Evolutionary conservation across 2,329 filamentous ascomycete genomes (phyloP).

Genomic region (Ceratocystis lukuohia): DNA sequence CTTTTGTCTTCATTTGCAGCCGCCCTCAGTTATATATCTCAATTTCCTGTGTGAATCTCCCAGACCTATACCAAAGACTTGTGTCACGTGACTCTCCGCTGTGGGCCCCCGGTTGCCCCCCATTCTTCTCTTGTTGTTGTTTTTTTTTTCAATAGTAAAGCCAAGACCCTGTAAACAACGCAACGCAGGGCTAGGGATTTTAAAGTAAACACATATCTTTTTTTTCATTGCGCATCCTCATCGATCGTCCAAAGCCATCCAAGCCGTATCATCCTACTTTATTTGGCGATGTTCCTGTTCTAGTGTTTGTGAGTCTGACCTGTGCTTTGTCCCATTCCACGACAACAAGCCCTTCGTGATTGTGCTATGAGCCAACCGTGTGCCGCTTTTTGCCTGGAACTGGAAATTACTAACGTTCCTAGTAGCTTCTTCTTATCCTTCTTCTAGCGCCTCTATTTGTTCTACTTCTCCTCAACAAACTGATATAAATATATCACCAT

Average conservation of each 20-base stretch:
- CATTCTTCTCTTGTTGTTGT: slow-evolving; percentile 1
- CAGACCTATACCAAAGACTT: neutral
- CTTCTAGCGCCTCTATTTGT: too few species aligned
- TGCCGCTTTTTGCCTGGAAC: too few species aligned
- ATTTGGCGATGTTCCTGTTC: neutral
- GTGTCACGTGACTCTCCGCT: neutral
- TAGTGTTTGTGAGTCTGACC: slow-evolving; percentile 4
- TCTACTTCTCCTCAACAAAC: too few species aligned
- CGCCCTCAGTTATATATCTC: too few species aligned
- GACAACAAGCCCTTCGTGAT: neutral
- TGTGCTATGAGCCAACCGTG: neutral
- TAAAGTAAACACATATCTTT: slow-evolving; percentile 1
- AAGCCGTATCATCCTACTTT: neutral
- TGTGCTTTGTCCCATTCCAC: neutral
- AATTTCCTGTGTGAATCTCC: neutral
- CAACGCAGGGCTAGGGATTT: neutral
- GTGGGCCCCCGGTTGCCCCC: slow-evolving; percentile 1
- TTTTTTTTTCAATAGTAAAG: neutral
- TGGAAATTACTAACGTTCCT: neutral
- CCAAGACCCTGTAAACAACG: slow-evolving; percentile 1
- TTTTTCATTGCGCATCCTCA: neutral
- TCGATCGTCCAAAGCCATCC: neutral
- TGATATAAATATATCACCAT: too few species aligned
- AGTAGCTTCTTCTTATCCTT: neutral
- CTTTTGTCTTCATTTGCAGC: too few species aligned